Base-by-base conservation (phyloP, 1,139 yeast genomes). In the Sugiyamaella xylanicola region DNA sequence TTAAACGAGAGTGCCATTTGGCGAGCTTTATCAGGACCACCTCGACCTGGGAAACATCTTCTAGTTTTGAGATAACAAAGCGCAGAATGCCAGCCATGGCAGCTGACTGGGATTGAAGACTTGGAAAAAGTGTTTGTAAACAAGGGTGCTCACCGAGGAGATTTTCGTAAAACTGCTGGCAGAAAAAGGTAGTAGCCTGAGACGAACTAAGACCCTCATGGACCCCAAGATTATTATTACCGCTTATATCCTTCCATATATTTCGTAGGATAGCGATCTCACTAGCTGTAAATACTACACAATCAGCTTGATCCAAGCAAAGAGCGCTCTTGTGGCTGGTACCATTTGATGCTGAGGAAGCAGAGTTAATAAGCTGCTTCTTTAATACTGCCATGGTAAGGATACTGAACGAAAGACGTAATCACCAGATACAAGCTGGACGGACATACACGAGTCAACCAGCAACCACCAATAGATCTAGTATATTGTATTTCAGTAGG, bases 21-120 rank as follows among this genome's bases (percentile, higher is more conserved):
- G 93, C 95, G 61, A 88, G 73, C 50, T 81, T 80, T 51, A 75
- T 76, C 51, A 88, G 73, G 59, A 84, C 85, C 47, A 80, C 86
- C 64, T 86, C 85, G 63, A 87, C 74, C 3, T 71, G 70, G 1
- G 74, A 68, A 56, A 71, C 72, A 61, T 68, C 67, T 61, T 72
- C 84, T 62, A 77, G 70, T 68, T 72, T 72, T 44, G 78, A 71
- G 54, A 85, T 78, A 4, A 87, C 85, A 52, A 82, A 75, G n/a
- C 85, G 77, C 66, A 86, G 68, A n/a, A 85, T 89, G 2, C 93
- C 93, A 0, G 95, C 91, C 75, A 88, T 86, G 17, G 92, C 81
- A 7, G 83, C 82, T 0, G 95, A 91, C 71, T 86, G 90, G 62
- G 84, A 86, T 61, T 79, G 80, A 60, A 85, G 80, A 15, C 85